phyloP scores from a whole-genome alignment of 768 basidiomycete genomes.

The Tylopilus vinaceipallidus region DNA sequence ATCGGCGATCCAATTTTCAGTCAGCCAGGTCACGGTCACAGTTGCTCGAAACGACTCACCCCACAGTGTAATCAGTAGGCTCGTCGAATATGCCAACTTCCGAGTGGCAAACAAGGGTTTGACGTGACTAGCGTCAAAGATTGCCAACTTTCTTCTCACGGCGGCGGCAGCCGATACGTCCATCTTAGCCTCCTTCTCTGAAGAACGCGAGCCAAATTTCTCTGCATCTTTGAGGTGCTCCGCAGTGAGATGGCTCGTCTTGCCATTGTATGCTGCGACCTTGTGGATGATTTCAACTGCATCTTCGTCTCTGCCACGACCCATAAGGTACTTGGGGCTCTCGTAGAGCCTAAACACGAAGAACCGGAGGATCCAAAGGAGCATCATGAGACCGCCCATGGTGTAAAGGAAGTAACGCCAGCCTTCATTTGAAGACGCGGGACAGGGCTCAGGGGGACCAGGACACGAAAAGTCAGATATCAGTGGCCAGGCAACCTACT shows the following conservation, averaged over 20 bases:
- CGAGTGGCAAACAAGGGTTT: constrained; percentile 49
- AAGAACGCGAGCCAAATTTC: constrained; percentile 9
- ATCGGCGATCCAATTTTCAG: constrained; percentile 2
- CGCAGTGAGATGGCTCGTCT: constrained; percentile 44
- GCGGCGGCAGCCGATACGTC: constrained; percentile 39
- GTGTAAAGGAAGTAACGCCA: constrained; percentile 77
- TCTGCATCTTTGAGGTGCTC: constrained; percentile 42
- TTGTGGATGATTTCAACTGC: constrained; percentile 63
- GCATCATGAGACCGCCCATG: constrained; percentile 69
- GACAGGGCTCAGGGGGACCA: constrained; percentile 45
- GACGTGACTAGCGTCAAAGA: constrained; percentile 43
- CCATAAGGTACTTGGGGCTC: constrained; percentile 71
- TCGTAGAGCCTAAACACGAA: constrained; percentile 67
- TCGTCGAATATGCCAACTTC: constrained; percentile 50
- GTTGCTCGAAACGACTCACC: constrained; percentile 27
- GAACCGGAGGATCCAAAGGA: constrained; percentile 61
- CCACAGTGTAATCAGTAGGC: constrained; percentile 51
- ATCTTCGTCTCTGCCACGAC: constrained; percentile 57
- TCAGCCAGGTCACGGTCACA: neutral
- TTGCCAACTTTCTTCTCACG: constrained; percentile 37
- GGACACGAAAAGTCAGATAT: constrained; percentile 68
- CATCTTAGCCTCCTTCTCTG: constrained; percentile 16
- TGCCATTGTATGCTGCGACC: constrained; percentile 62
- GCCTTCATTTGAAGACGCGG: constrained; percentile 56
- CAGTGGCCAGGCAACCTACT: constrained; percentile 68